A percentile compares a stretch with the other conserved stretches of the same genome.
Conservation (phyloP, 2,329 filamentous ascomycete species). For the Tolypocladium tropicale region DNA sequence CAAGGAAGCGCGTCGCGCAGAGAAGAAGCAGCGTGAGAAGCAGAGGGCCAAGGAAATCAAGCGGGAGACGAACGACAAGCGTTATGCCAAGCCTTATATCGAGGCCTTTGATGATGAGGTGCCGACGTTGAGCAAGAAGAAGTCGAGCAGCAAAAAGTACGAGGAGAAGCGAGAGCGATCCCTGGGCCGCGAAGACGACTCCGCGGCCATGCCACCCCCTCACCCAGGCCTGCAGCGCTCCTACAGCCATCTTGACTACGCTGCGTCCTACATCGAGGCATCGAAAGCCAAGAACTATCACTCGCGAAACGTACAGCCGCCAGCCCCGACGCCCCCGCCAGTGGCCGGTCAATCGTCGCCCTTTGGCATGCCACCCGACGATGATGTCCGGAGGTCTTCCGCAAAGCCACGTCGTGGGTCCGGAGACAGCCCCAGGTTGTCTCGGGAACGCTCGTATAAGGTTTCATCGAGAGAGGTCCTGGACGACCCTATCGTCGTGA, state of each 20-base stretch:
- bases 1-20: conserved; percentile 21
- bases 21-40: conserved; percentile 25
- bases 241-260: conserved; percentile 12
- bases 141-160: conserved; percentile 26
- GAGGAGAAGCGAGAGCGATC: conserved; percentile 26
- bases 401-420: conserved; percentile 23
- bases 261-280: conserved; percentile 20
- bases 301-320: conserved; percentile 14
- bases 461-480: conserved; percentile 21
- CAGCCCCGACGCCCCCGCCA: conserved; percentile 26
- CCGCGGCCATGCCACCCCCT: conserved; percentile 9
- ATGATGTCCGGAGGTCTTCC: conserved; percentile 20
- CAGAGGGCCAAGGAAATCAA: conserved; percentile 26
- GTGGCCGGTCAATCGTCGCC: conserved; percentile 13
- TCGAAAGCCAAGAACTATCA: conserved; percentile 17
- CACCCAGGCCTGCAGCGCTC: conserved; percentile 14
- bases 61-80: conserved; percentile 24
- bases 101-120: conserved; percentile 22
- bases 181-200: conserved; percentile 19
- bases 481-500: conserved; percentile 18
- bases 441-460: conserved; percentile 19
- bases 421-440: conserved; percentile 11
- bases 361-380: conserved; percentile 17
- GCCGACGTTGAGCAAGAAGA: conserved; percentile 23
- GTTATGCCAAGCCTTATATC: conserved; percentile 22